These are phyloP conservation scores for Pilatotrama ljubarskyi DNA, from an alignment of 768 basidiomycete genomes.

Conservation along the genomic window DNA sequence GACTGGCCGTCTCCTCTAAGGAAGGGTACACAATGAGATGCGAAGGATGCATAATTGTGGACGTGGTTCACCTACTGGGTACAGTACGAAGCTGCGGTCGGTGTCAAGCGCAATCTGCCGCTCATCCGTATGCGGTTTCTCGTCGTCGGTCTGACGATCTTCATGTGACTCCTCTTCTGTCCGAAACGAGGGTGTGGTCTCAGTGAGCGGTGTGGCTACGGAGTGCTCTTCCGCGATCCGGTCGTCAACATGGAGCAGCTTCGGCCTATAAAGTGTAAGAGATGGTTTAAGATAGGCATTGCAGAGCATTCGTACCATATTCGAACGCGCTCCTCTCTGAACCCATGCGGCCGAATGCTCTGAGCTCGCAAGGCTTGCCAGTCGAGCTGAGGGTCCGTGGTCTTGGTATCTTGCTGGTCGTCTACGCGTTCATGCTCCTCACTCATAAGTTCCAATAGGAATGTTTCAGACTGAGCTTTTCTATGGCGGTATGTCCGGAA, in stretches of 20 bases:
- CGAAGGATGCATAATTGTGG: neutral
- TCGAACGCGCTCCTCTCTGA: constrained; percentile 52
- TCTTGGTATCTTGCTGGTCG: neutral
- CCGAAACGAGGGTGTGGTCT: neutral
- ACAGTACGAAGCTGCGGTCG: constrained; percentile 89
- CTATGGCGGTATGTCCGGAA: too few relatives aligned
- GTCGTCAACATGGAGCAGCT: constrained; percentile 35
- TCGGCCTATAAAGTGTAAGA: constrained; percentile 37
- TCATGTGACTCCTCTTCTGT: too few relatives aligned
- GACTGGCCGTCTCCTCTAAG: constrained; percentile 34
- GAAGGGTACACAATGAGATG: neutral
- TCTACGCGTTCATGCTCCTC: neutral
- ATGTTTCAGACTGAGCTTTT: too few relatives aligned
- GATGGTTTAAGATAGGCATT: too few relatives aligned
- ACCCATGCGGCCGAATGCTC: constrained; percentile 63
- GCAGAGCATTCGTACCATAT: constrained; percentile 53
- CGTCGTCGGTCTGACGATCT: neutral
- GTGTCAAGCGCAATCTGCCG: constrained; percentile 88
- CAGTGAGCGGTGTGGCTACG: neutral
- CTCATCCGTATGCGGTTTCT: constrained; percentile 65
- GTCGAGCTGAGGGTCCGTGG: constrained; percentile 26
- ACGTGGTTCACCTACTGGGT: constrained; percentile 73
- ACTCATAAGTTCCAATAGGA: neutral
- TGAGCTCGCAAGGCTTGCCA: constrained; percentile 48
- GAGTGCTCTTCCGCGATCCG: neutral